Evolutionary conservation across 306 rosid genomes (phyloP).

Genomic region (Castanopsis chinensis): DNA sequence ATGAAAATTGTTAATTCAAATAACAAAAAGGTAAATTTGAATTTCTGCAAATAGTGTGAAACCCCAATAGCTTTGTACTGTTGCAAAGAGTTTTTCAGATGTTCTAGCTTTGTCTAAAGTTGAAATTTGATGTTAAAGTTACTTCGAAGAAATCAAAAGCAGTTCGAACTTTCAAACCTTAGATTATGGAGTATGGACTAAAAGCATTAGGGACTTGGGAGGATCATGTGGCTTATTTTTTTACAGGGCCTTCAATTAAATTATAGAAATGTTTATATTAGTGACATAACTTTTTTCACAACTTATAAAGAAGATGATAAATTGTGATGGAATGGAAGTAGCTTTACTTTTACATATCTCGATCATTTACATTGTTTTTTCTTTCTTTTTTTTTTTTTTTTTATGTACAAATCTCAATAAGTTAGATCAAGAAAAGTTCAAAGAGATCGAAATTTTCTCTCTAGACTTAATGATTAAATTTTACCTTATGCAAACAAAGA

Average conservation of each 20-base stretch:
- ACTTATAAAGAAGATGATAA: too few species aligned
- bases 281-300: too few species aligned
- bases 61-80: constrained; percentile 21
- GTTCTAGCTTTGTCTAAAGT: constrained; percentile 34
- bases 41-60: background rate
- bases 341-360: too few species aligned
- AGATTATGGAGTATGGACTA: constrained; percentile 1
- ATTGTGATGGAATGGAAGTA: too few species aligned
- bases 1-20: constrained; percentile 1
- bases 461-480: background rate
- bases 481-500: background rate
- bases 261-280: too few species aligned
- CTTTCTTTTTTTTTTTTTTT: too few species aligned
- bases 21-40: background rate
- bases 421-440: too few species aligned
- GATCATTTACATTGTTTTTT: too few species aligned
- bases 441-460: too few species aligned
- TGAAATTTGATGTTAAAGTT: constrained; percentile 41
- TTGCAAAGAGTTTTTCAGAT: constrained; percentile 17
- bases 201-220: constrained; percentile 5
- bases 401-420: too few species aligned
- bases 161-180: constrained; percentile 21
- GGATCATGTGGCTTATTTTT: too few species aligned
- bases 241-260: too few species aligned
- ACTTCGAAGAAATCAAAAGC: constrained; percentile 61